Evolutionary conservation across 257 asterid species (phyloP).

Genomic region (Rehmannia glutinosa): DNA sequence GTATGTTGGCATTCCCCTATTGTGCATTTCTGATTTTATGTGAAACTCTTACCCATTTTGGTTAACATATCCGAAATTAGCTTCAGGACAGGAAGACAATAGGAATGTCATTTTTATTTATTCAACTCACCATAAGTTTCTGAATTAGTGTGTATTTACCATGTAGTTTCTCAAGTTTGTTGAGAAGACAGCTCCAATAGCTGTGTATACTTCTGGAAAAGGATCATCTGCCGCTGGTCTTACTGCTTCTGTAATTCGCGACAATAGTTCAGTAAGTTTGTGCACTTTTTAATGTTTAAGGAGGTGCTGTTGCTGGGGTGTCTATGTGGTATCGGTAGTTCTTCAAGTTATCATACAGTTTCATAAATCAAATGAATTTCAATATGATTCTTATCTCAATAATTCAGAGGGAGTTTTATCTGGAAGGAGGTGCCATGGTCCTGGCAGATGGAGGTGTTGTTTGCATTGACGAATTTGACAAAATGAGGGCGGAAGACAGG

Average conservation of each 20-base stretch:
- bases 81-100: not conserved
- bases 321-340: not conserved
- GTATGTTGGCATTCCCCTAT: not conserved
- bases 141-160: not conserved
- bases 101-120: not conserved
- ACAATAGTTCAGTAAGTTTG: slow-evolving; percentile 84
- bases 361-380: not conserved
- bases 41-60: not conserved
- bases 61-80: not conserved
- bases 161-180: slow-evolving; percentile 95
- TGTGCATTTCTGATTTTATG: not conserved
- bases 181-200: slow-evolving; percentile 97
- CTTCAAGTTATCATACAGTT: not conserved
- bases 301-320: not conserved
- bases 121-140: not conserved
- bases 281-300: slow-evolving; percentile 1
- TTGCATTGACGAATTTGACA: slow-evolving; percentile 97
- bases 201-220: slow-evolving; percentile 96
- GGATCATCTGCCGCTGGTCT: slow-evolving; percentile 99
- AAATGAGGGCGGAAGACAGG: slow-evolving; percentile 99
- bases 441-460: slow-evolving; percentile 99
- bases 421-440: slow-evolving; percentile 99
- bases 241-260: slow-evolving; percentile 97
- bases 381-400: slow-evolving; percentile 14
- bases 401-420: slow-evolving; percentile 87